A percentile compares a stretch with the other conserved stretches of the same genome.
phyloP scores from a whole-genome alignment of 306 rosid species.

The Dicorynia guianensis region DNA sequence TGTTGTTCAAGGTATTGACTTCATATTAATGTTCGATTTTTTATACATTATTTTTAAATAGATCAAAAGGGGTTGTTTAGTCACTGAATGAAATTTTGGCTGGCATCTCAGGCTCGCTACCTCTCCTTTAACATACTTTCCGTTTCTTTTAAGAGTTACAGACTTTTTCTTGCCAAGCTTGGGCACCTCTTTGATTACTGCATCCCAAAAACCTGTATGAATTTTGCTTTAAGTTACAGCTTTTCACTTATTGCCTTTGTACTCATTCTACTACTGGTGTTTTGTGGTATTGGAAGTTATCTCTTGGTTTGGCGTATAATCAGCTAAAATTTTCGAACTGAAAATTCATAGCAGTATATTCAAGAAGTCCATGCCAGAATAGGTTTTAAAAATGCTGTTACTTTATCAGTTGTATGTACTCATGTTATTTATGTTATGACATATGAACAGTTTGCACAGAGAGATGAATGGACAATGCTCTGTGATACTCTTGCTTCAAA shows the following conservation, averaged over 20 bases:
- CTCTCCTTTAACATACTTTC: constrained; percentile 12
- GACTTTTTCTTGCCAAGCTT: neutral
- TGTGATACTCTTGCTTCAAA: constrained; percentile 95
- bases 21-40: neutral
- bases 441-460: constrained; percentile 86
- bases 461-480: constrained; percentile 92
- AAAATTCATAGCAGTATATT: neutral
- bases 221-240: constrained; percentile 18
- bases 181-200: neutral
- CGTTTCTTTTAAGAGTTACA: constrained; percentile 14
- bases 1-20: constrained; percentile 15
- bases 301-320: constrained; percentile 17
- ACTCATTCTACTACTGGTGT: constrained; percentile 6
- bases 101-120: constrained; percentile 11
- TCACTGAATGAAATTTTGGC: constrained; percentile 14
- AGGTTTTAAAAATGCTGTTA: constrained; percentile 18
- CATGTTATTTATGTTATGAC: constrained; percentile 36
- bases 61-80: constrained; percentile 8
- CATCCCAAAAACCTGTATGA: constrained; percentile 17
- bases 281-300: neutral
- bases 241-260: constrained; percentile 18
- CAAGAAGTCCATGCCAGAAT: constrained; percentile 14
- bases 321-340: constrained; percentile 27
- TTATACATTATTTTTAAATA: constrained; percentile 11
- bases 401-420: constrained; percentile 29